A percentile compares a stretch with the other conserved stretches of the same genome.
Evolutionary conservation across 2,329 filamentous ascomycete genomes (phyloP).

Genomic region (Nothophoma quercina): DNA sequence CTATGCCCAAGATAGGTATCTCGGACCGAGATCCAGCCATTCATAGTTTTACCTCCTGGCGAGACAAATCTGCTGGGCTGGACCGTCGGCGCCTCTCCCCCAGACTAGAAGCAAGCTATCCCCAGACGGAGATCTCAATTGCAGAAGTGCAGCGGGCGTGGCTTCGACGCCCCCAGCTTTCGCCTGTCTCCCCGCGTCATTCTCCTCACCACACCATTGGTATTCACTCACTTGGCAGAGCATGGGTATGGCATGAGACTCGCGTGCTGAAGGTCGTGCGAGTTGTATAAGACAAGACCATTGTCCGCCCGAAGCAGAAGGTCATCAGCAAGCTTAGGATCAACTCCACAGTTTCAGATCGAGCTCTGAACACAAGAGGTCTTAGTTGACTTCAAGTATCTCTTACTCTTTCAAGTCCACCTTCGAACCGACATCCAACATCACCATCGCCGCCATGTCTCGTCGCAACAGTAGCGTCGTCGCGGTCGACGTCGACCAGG

Average conservation of each 20-base stretch:
- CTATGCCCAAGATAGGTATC: neutral
- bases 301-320: slow-evolving; percentile 17
- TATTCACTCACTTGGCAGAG: slow-evolving; percentile 26
- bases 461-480: slow-evolving; percentile 44
- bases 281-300: slow-evolving; percentile 31
- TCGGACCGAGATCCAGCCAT: slow-evolving; percentile 29
- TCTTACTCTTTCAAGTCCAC: neutral
- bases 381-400: slow-evolving; percentile 18
- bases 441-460: slow-evolving; percentile 34
- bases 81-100: slow-evolving; percentile 28
- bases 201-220: slow-evolving; percentile 30
- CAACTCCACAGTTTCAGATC: slow-evolving; percentile 26
- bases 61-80: slow-evolving; percentile 12
- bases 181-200: slow-evolving; percentile 35
- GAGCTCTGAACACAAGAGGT: slow-evolving; percentile 15
- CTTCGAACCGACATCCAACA: neutral
- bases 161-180: slow-evolving; percentile 21
- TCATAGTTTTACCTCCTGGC: neutral
- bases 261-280: slow-evolving; percentile 16
- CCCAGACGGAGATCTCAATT: slow-evolving; percentile 15
- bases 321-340: slow-evolving; percentile 25
- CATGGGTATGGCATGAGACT: slow-evolving; percentile 19
- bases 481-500: slow-evolving; percentile 41
- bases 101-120: slow-evolving; percentile 24
- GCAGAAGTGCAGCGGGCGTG: slow-evolving; percentile 15